These are phyloP conservation scores for Mycosphaerella arachidis DNA, from an alignment of 2,329 filamentous ascomycete genomes.

Conservation along the genomic window DNA sequence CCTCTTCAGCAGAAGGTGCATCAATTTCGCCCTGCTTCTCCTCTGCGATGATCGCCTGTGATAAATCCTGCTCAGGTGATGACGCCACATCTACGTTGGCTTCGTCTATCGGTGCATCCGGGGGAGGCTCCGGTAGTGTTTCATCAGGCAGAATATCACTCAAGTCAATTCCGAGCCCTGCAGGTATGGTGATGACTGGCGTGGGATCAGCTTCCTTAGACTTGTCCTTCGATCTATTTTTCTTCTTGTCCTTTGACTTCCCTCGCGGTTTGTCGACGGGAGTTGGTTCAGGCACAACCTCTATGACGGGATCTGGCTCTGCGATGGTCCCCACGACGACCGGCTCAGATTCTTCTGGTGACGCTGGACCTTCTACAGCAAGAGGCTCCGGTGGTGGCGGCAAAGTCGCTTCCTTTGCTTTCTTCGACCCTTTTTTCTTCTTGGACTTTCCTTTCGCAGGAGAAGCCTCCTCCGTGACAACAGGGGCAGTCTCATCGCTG, in stretches of 20 bases:
- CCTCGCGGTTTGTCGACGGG: not conserved
- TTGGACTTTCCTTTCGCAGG: slow-evolving; percentile 1
- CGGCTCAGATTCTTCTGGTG: too few species aligned
- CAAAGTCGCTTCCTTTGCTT: not conserved
- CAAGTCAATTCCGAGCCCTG: slow-evolving; percentile 17
- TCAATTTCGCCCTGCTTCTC: not conserved
- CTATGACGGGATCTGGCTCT: not conserved
- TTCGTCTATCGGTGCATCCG: not conserved
- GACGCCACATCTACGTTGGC: not conserved
- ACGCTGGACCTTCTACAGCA: not conserved
- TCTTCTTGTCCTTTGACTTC: slow-evolving; percentile 8
- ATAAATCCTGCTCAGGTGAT: not conserved
- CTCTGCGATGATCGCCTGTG: not conserved
- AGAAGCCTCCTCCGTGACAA: not conserved
- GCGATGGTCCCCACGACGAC: too few species aligned
- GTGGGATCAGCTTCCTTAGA: not conserved
- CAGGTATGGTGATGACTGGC: slow-evolving; percentile 4
- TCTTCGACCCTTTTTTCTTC: slow-evolving; percentile 8
- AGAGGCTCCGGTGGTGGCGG: not conserved
- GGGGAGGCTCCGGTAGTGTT: not conserved
- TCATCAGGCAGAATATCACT: slow-evolving; percentile 5
- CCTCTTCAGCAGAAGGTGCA: not conserved
- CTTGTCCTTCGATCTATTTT: slow-evolving; percentile 16
- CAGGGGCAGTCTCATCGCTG: not conserved
- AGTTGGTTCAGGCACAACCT: not conserved